Evolutionary conservation across 2,329 filamentous ascomycete species (phyloP), one percentile per base, ranked within the genome.

Genomic region (Pseudopithomyces maydicus): DNA sequence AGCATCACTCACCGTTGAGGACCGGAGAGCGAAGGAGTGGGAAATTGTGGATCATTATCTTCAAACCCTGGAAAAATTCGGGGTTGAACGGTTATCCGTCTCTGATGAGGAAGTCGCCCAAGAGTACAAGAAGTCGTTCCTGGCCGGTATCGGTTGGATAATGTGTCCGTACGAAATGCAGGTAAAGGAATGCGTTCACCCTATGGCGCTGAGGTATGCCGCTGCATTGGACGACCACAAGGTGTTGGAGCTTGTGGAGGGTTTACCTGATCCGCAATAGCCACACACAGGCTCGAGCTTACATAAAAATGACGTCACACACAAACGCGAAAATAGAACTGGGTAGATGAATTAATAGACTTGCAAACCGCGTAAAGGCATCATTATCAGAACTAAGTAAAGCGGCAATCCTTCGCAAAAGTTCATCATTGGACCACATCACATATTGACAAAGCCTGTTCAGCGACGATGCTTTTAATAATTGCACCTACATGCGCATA

Each of bases 1-100:
- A 1, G 69, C 73, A 3, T 72, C 74, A 61, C 57, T 81, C 46
- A 74, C 63, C 6, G 53, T 79, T 7, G 75, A 77, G 56, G 74
- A 79, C 51, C 75, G 78, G 14, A 70, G 78, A n/a, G 65, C 65
- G 10, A 72, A 78, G 33, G 78, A 80, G 64, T 72, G 74, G 69
- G 73, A 70, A 10, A 62, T 77, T 26, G 50, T 77, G 3, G 68
- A 72, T 33, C 70, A 76, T 52, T 78, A 78, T 59, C 55, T 65
- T 19, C 38, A 41, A 15, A 55, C 48, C 17, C 38, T 63, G 22
- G 39, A 58, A 48, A 45, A 54, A 20, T 52, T 55, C 26, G 58
- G 61, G 0, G 62, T 53, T 11, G 55, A 57, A 19, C 44, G 47
- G 42, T 38, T 65, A n/a, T 54, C n/a, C 33, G 19, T 10, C 10